phyloP scores from a whole-genome alignment of 768 basidiomycete genomes.

The Gloeophyllum trabeum region DNA sequence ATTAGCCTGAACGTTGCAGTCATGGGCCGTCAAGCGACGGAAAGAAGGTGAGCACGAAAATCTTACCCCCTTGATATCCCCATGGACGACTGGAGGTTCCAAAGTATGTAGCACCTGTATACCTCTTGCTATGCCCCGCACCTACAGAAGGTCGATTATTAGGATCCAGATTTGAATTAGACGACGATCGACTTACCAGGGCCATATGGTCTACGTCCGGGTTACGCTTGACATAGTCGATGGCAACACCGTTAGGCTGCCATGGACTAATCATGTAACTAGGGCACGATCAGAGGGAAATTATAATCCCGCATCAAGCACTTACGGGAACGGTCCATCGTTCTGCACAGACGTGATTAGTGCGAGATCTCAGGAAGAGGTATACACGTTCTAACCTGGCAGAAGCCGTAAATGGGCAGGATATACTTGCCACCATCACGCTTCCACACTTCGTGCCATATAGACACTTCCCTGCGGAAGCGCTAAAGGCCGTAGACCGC shows the following conservation, averaged over 20 bases:
- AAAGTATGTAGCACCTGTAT: conserved; percentile 12
- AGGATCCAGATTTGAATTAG: background rate
- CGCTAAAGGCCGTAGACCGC: conserved; percentile 20
- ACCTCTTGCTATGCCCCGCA: conserved; percentile 45
- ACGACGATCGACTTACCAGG: background rate
- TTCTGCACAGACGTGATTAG: too few species aligned
- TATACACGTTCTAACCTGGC: too few species aligned
- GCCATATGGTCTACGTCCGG: conserved; percentile 4
- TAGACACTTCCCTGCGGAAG: conserved; percentile 39
- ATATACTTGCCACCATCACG: conserved; percentile 38
- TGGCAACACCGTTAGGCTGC: conserved; percentile 7
- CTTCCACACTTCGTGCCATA: conserved; percentile 45
- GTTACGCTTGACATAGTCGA: conserved; percentile 5
- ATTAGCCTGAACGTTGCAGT: conserved; percentile 2
- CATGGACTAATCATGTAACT: conserved; percentile 6
- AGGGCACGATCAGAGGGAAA: background rate
- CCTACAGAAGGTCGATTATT: conserved; percentile 8
- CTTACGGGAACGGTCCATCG: background rate
- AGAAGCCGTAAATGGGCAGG: conserved; percentile 43
- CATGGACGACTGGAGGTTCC: conserved; percentile 1
- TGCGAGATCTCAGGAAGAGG: too few species aligned
- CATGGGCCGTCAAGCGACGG: too few species aligned
- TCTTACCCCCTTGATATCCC: background rate
- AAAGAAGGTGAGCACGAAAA: background rate
- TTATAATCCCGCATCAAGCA: background rate